A percentile compares a stretch with the other conserved stretches of the same genome.
These are phyloP conservation scores for Solanum appendiculatum DNA, from an alignment of 257 asterid species.

Conservation along the genomic window DNA sequence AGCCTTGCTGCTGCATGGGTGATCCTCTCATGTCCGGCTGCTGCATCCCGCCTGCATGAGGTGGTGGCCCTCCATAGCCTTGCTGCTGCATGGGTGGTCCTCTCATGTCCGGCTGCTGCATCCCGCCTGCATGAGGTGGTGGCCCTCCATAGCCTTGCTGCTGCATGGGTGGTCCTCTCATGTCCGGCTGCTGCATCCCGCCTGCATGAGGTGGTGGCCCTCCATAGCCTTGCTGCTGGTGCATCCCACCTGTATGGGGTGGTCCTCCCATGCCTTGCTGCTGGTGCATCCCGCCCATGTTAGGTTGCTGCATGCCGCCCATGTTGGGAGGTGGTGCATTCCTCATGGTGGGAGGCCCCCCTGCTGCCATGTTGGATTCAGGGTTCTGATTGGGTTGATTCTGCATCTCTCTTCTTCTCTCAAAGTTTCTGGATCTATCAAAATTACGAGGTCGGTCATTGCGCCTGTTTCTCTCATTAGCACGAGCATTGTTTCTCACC, in stretches of 20 bases:
- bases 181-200: not conserved
- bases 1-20: not conserved
- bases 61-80: not conserved
- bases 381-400: constrained; percentile 4
- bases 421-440: constrained; percentile 55
- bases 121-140: not conserved
- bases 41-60: not conserved
- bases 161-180: constrained; percentile 5
- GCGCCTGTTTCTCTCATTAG: constrained; percentile 61
- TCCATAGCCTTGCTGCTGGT: not conserved
- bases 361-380: not conserved
- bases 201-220: constrained; percentile 2
- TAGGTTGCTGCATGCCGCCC: constrained; percentile 4
- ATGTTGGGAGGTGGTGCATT: constrained; percentile 12
- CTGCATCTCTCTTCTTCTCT: constrained; percentile 34
- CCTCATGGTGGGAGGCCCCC: constrained; percentile 18
- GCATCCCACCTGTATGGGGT: not conserved
- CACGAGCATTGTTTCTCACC: constrained; percentile 73
- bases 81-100: not conserved
- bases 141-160: not conserved
- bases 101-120: not conserved
- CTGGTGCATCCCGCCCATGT: not conserved
- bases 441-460: constrained; percentile 61
- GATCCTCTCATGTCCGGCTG: not conserved
- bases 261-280: not conserved